Evolutionary conservation across 805 yeast genomes (phyloP), one percentile per base, ranked within the genome.

Genomic region (Teunomyces barrocoloradensis): DNA sequence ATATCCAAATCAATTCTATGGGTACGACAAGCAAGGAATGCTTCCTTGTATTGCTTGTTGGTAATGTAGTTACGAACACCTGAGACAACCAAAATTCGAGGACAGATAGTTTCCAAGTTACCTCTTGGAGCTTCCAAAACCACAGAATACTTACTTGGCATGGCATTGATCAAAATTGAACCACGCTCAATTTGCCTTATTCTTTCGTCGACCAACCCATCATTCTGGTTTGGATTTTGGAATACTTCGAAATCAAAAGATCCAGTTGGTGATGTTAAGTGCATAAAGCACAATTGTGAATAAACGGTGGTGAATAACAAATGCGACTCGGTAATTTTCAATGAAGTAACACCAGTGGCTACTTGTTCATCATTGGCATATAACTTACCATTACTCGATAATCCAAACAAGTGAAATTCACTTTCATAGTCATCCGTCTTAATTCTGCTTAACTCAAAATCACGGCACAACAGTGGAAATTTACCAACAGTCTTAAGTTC

Each of bases 71-170:
- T 73, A 54, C 99, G 79, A 21, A 94, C 95, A 18, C 85, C 94
- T 10, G 87, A 78, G 34, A 94, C 70, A 3, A 92, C 96, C 86
- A 94, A 83, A 40, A 94, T 87, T 64, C 99, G 78, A 11, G 99
- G 99, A 59, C 82, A 84, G 15, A 94, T 87, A 0, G 98, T 90
- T 65, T 94, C 99, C 55, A 94, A 71, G 59, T 94, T 94, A 51
- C 99, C 99, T 63, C 99, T 80, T 49, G 96, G 96, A 4, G 97
- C 97, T 65, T 94, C 97, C 45, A 94, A 73, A 3, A 89, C 82
- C 15, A 95, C 90, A 0, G 91, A 78, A 47, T 90, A 83, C 46
- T 81, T 85, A 0, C 92, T 81, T 1, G 97, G 97, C 58, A 90
- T 85, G 1, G 81, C 81, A 34, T 90, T 74, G 0, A 92, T 89